Base-by-base conservation (phyloP, 2,329 filamentous ascomycete genomes). In the Ophiobolus disseminans region DNA sequence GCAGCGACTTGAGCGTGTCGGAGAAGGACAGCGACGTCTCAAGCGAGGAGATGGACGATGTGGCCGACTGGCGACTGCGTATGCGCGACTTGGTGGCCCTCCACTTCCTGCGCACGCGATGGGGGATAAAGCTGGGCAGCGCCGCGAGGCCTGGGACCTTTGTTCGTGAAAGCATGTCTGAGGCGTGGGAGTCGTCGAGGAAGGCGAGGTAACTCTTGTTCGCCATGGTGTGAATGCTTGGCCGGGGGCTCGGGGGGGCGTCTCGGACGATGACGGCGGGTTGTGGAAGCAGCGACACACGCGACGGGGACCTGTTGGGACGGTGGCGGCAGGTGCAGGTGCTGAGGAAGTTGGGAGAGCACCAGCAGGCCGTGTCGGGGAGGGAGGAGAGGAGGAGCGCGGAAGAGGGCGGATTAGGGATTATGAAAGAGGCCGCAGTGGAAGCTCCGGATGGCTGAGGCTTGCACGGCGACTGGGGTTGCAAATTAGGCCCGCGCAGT, bases 1-100 rank as follows among this genome's bases (percentile, higher is more conserved):
- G 87, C 55, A 97, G 79, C 28, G 87, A 84, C 52, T 85, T 83
- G 53, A 97, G 75, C 10, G 91, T 91, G 67, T 95, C 88, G 64
- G 83, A 79, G 4, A 90, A 87, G 59, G 88, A 91, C 74, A 91
- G 89, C 1, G 91, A 96, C 13, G 86, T 91, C 73, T 95, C 84
- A 45, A 97, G 80, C 22, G 81, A 82, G 40, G 90, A 84, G 66
- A 97, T 84, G 55, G 87, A 88, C 40, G 89, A 87, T 17, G 86
- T 82, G 36, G 86, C 85, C 31, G 86, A 85, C 62, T 85, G 77
- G 59, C 85, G 78, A 65, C 84, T 85, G 58, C 85, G 85, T 64
- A 89, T 80, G 67, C 86, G 87, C 49, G 86, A 89, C 54, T 73
- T 71, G 45, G 78, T 79, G 34, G 76, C 76, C 49, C 87, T 80